These are phyloP conservation scores for Cyclotella distinguenda DNA, from an alignment of 108 stramenopile species.

Conservation along the genomic window DNA sequence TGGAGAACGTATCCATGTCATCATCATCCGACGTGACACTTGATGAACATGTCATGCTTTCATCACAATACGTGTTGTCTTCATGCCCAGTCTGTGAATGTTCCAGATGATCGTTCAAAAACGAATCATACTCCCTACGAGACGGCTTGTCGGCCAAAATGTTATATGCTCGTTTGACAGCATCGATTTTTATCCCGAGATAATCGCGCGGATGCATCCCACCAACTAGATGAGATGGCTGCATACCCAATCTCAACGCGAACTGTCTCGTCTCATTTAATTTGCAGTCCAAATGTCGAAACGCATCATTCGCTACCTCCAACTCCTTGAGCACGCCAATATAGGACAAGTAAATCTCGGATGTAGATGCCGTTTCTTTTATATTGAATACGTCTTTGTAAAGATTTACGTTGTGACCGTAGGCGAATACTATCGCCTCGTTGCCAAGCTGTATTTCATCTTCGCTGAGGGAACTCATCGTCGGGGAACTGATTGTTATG, in stretches of 20 bases:
- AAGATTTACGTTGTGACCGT: slow-evolving; percentile 26
- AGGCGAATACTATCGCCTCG: slow-evolving; percentile 28
- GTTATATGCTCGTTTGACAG: slow-evolving; percentile 23
- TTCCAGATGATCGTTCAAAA: slow-evolving; percentile 14
- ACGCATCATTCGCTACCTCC: background rate
- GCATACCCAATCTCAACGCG: slow-evolving; percentile 17
- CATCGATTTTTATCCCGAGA: slow-evolving; percentile 28
- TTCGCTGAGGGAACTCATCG: background rate
- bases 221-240: slow-evolving; percentile 2
- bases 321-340: slow-evolving; percentile 7
- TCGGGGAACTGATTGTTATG: too few relatives aligned
- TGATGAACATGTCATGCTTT: background rate
- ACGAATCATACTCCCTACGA: slow-evolving; percentile 29
- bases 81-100: background rate
- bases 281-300: background rate
- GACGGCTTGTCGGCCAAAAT: slow-evolving; percentile 19
- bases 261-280: slow-evolving; percentile 2
- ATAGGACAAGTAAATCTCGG: slow-evolving; percentile 13
- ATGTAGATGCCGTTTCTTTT: slow-evolving; percentile 4
- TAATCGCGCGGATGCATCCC: slow-evolving; percentile 17
- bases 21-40: background rate
- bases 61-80: background rate
- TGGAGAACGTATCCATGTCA: too few relatives aligned
- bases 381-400: slow-evolving; percentile 28
- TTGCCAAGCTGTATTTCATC: slow-evolving; percentile 8